Evolutionary conservation across 805 yeast genomes (phyloP).

Genomic region (Saturnispora diversa): DNA sequence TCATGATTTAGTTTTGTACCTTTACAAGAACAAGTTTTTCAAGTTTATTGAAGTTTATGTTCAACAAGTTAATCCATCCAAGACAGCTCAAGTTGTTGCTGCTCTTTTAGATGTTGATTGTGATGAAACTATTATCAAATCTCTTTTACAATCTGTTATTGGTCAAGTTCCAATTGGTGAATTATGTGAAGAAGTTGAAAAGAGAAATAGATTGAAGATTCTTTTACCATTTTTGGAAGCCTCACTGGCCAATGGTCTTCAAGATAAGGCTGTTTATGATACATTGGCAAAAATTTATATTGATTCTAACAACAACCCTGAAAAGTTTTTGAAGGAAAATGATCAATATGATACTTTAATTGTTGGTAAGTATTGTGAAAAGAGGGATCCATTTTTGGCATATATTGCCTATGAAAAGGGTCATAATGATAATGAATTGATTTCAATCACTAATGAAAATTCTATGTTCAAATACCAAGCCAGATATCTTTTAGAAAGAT

Average conservation of each 20-base stretch:
- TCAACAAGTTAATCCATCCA: constrained; percentile 93
- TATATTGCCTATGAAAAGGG: constrained; percentile 97
- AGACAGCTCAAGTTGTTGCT: constrained; percentile 94
- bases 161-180: constrained; percentile 92
- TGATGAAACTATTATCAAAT: constrained; percentile 81
- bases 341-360: constrained; percentile 82
- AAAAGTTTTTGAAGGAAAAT: constrained; percentile 89
- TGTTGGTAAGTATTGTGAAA: constrained; percentile 97
- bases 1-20: constrained; percentile 86
- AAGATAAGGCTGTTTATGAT: constrained; percentile 87
- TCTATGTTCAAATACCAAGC: constrained; percentile 99
- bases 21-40: constrained; percentile 92
- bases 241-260: constrained; percentile 72
- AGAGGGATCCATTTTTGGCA: constrained; percentile 97
- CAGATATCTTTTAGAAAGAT: constrained; percentile 82
- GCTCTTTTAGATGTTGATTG: constrained; percentile 96
- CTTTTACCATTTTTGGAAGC: constrained; percentile 90
- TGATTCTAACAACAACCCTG: constrained; percentile 96
- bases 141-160: constrained; percentile 70
- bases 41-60: constrained; percentile 97
- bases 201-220: constrained; percentile 87
- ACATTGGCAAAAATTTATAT: constrained; percentile 96
- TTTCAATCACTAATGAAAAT: constrained; percentile 90
- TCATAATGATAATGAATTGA: constrained; percentile 78
- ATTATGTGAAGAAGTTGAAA: constrained; percentile 89